Evolutionary conservation across 495 filamentous ascomycete genomes (phyloP).

Genomic region (Hypoxylon lenormandii): DNA sequence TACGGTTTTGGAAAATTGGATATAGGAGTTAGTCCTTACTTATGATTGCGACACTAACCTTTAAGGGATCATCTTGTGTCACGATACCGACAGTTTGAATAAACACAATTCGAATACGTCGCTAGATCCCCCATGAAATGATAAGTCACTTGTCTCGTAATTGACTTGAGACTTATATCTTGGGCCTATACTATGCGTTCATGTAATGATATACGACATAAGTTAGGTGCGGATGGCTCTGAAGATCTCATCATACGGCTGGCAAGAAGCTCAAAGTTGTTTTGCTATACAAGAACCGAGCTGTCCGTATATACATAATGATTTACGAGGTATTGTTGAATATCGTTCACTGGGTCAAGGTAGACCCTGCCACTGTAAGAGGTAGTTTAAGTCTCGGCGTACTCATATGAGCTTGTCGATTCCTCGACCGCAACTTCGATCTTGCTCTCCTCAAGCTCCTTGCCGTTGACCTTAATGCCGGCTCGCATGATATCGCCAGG

Average conservation of each 20-base stretch:
- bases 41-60: background rate
- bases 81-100: background rate
- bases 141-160: no score
- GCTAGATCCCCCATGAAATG: background rate
- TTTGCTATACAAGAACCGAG: background rate
- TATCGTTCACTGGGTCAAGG: background rate
- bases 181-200: background rate
- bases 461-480: slow-evolving; percentile 81
- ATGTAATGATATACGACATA: background rate
- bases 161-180: no score
- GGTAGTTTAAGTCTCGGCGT: slow-evolving; percentile 68
- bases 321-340: slow-evolving; percentile 5
- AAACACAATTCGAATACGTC: slow-evolving; percentile 9
- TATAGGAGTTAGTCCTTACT: slow-evolving; percentile 8
- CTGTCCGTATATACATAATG: slow-evolving; percentile 15
- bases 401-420: slow-evolving; percentile 66
- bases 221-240: background rate
- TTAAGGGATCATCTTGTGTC: slow-evolving; percentile 1
- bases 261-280: background rate
- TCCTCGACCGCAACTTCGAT: slow-evolving; percentile 88
- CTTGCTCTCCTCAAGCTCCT: slow-evolving; percentile 84
- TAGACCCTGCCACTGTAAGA: no score
- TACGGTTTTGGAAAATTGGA: slow-evolving; percentile 23
- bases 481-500: slow-evolving; percentile 90
- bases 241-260: background rate